Evolutionary conservation across 2,329 filamentous ascomycete species (phyloP), one percentile per base, ranked within the genome.

Genomic region (Bretziella fagacearum): DNA sequence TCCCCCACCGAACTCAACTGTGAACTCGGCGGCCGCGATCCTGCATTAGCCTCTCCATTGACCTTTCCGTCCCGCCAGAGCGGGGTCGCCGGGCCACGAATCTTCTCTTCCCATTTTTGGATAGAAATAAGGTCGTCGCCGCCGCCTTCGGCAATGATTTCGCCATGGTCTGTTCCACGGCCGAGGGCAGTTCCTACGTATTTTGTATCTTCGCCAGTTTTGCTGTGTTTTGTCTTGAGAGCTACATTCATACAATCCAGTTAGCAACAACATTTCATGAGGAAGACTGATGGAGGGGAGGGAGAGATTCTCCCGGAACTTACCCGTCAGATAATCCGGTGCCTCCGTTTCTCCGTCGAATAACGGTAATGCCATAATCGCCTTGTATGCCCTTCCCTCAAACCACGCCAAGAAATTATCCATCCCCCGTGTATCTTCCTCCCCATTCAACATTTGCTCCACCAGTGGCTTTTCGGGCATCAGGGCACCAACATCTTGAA

Each of bases 171-270:
- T 42, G 71, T 72, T 37, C 71, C 68, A 53, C 79, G 79, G 3
- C 89, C 89, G 8, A 96, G 68, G 0, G 91, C 73, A 0, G 89
- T 94, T 25, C 84, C 85, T 54, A 81, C 76, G 60, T 85, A 93
- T 56, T 89, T 80, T 7, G 80, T 79, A 57, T 93, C 86, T 56
- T 93, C 85, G 52, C 82, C 84, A 1, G 81, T 83, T 56, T 91
- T 93, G 64, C 80, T 86, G 61, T 93, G 84, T 58, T 93, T 94
- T 64, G 87, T 91, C 63, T 93, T 95, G 35, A 96, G 66, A 3
- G 78, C 81, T 83, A 23, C n/a, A n/a, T n/a, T n/a, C n/a, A n/a
- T n/a, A n/a, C n/a, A n/a, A n/a, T n/a, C n/a, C n/a, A n/a, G n/a
- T n/a, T n/a, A n/a, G n/a, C n/a, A n/a, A n/a, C n/a, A n/a, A n/a